Conservation (phyloP, 257 asterid genomes). For the Solanum infundibuliforme region DNA sequence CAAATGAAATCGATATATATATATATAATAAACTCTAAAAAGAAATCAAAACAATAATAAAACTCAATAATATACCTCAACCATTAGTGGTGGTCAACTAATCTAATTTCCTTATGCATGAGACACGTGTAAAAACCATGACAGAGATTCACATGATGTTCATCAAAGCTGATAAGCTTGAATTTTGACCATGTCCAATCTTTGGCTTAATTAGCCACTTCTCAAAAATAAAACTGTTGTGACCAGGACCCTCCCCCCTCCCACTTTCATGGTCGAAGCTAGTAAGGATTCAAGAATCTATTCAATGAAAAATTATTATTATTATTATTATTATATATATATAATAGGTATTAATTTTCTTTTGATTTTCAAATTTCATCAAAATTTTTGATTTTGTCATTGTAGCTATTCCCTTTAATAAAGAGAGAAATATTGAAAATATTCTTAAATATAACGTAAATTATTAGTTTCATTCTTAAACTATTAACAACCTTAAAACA, state of each 20-base stretch:
- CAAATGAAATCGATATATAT: not conserved
- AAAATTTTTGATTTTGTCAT: no score
- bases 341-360: no score
- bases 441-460: fast-evolving
- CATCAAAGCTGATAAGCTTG: not conserved
- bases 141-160: not conserved
- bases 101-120: not conserved
- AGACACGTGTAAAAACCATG: not conserved
- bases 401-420: no score
- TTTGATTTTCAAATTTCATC: no score
- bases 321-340: no score
- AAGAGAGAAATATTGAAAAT: no score
- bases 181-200: not conserved
- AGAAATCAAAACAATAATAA: not conserved
- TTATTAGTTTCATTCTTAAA: no score
- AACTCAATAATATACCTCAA: not conserved
- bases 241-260: not conserved
- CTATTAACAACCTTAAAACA: no score
- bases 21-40: not conserved
- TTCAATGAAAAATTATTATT: no score
- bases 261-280: no score
- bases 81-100: not conserved
- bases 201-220: not conserved
- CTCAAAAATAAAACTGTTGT: not conserved
- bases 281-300: not conserved